Percentiles rank a stretch among this genome's conserved stretches.
Evolutionary conservation across 2,329 filamentous ascomycete genomes (phyloP).

Genomic region (Phyllosticta citrichinensis): DNA sequence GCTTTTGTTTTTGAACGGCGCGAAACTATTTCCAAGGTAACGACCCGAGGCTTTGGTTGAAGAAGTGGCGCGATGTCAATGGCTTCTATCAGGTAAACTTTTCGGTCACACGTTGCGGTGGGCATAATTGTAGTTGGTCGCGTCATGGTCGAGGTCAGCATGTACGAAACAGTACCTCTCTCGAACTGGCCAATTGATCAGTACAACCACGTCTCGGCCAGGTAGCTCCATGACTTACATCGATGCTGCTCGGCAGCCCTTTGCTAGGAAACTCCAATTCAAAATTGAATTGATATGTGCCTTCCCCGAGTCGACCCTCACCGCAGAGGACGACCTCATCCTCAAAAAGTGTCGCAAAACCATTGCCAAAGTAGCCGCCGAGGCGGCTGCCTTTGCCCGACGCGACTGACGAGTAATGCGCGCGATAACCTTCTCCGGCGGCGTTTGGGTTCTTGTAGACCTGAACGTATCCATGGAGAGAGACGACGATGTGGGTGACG

Average conservation of each 20-base stretch:
- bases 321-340: slow-evolving; percentile 73
- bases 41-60: slow-evolving; percentile 67
- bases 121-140: slow-evolving; percentile 78
- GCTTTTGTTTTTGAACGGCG: slow-evolving; percentile 52
- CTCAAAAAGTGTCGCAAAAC: slow-evolving; percentile 70
- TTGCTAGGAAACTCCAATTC: slow-evolving; percentile 60
- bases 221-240: slow-evolving; percentile 48
- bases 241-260: slow-evolving; percentile 80
- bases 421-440: slow-evolving; percentile 43
- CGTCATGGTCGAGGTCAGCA: slow-evolving; percentile 81
- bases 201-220: not conserved
- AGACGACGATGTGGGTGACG: slow-evolving; percentile 71
- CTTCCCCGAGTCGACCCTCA: slow-evolving; percentile 63
- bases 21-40: slow-evolving; percentile 82
- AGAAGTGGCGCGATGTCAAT: slow-evolving; percentile 73
- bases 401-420: slow-evolving; percentile 39
- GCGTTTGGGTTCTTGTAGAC: slow-evolving; percentile 63
- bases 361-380: slow-evolving; percentile 59
- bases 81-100: slow-evolving; percentile 67
- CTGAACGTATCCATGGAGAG: slow-evolving; percentile 68
- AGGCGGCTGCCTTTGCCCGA: slow-evolving; percentile 43
- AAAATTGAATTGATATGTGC: slow-evolving; percentile 71
- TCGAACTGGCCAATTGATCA: slow-evolving; percentile 62
- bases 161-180: slow-evolving; percentile 83
- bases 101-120: slow-evolving; percentile 68